Conservation (phyloP, 2,329 filamentous ascomycete genomes). For the Talaromyces sp. region DNA sequence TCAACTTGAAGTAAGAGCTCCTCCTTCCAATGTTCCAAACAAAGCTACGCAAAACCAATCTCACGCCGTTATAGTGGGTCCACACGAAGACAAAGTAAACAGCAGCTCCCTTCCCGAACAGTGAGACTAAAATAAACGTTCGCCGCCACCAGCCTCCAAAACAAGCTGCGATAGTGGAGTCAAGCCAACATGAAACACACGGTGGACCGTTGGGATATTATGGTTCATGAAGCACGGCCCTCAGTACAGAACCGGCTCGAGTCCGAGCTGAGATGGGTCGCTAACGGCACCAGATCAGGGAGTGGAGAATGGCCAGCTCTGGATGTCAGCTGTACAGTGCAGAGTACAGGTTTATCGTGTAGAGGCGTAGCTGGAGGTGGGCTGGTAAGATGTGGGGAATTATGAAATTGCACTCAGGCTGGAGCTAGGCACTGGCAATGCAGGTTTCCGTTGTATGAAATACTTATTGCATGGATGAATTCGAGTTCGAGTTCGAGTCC, state of each 20-base stretch:
- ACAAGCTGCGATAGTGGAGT: neutral
- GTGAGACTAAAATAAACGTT: neutral
- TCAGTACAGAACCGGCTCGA: neutral
- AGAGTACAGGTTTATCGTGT: no score
- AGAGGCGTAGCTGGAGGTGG: no score
- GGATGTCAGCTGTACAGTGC: no score
- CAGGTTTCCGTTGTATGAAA: no score
- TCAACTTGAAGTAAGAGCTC: no score
- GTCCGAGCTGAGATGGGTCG: neutral
- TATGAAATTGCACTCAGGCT: no score
- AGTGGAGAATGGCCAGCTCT: slow-evolving; percentile 1
- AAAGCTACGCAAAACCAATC: neutral
- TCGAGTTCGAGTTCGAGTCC: no score
- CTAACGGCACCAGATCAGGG: slow-evolving; percentile 6
- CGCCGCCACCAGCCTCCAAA: neutral
- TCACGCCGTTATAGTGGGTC: neutral
- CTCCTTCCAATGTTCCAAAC: neutral
- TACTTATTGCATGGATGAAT: no score
- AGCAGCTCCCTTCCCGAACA: neutral
- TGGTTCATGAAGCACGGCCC: slow-evolving; percentile 2
- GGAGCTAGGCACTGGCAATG: no score
- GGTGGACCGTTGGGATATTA: slow-evolving; percentile 2
- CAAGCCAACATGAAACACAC: slow-evolving; percentile 3
- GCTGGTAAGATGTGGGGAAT: no score
- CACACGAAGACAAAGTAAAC: neutral